phyloP scores from a whole-genome alignment of 2,329 filamentous ascomycete species.

The Lachnellula suecica region DNA sequence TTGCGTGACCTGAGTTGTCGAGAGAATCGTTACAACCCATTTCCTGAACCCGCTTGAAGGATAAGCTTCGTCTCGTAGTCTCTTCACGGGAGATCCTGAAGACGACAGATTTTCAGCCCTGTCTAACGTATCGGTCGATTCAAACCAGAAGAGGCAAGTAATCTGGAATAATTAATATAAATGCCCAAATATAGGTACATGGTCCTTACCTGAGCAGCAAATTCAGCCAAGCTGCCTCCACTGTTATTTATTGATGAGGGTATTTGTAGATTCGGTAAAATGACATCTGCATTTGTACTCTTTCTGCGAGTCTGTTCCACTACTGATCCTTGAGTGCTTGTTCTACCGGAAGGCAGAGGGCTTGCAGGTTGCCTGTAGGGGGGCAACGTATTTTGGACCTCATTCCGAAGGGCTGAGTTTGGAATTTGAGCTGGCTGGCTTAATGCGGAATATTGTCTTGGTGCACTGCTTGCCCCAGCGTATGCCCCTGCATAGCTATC shows the following conservation, averaged over 20 bases:
- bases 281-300: slow-evolving; percentile 23
- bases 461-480: slow-evolving; percentile 1
- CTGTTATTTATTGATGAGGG: slow-evolving; percentile 73
- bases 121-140: slow-evolving; percentile 77
- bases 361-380: slow-evolving; percentile 19
- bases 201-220: slow-evolving; percentile 69
- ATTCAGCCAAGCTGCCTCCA: slow-evolving; percentile 76
- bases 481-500: slow-evolving; percentile 16
- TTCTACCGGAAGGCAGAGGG: slow-evolving; percentile 17
- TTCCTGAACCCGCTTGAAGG: slow-evolving; percentile 82
- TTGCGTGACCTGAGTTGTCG: slow-evolving; percentile 93
- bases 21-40: slow-evolving; percentile 89
- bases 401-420: slow-evolving; percentile 28
- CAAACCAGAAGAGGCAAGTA: slow-evolving; percentile 97
- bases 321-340: slow-evolving; percentile 14
- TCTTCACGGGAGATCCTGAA: slow-evolving; percentile 43
- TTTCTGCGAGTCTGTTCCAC: slow-evolving; percentile 22
- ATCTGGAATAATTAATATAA: slow-evolving; percentile 55
- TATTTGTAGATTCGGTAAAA: slow-evolving; percentile 55
- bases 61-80: slow-evolving; percentile 69
- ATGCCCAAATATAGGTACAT: neutral
- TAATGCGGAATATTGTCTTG: slow-evolving; percentile 14
- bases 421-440: slow-evolving; percentile 15
- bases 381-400: slow-evolving; percentile 15
- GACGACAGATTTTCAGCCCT: slow-evolving; percentile 58